Conservation (phyloP, 768 basidiomycete genomes). For the Termitomyces heimii region DNA sequence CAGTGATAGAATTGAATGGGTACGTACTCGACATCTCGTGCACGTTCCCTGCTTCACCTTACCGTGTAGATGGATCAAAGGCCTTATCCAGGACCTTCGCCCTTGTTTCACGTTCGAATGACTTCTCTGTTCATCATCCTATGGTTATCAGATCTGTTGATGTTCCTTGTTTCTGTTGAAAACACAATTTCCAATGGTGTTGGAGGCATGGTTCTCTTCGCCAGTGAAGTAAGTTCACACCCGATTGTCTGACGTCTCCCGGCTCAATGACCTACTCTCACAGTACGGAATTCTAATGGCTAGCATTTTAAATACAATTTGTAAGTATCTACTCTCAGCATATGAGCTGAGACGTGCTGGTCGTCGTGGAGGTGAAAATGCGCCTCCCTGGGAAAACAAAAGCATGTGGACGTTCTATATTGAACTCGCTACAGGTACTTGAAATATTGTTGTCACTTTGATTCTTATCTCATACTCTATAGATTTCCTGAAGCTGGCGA, state of each 20-base stretch:
- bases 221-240: constrained; percentile 67
- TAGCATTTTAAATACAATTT: constrained; percentile 67
- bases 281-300: constrained; percentile 90
- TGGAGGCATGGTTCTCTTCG: constrained; percentile 91
- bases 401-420: constrained; percentile 97
- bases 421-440: constrained; percentile 82
- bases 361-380: constrained; percentile 72
- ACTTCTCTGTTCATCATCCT: constrained; percentile 66
- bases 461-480: constrained; percentile 6
- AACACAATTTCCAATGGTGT: constrained; percentile 75
- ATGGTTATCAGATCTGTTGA: constrained; percentile 65
- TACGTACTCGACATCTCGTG: constrained; percentile 23
- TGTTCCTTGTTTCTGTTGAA: constrained; percentile 79
- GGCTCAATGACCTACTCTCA: background rate
- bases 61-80: constrained; percentile 88
- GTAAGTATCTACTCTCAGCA: constrained; percentile 78
- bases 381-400: constrained; percentile 95
- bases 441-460: background rate
- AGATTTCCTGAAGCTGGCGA: constrained; percentile 93
- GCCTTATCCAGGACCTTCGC: constrained; percentile 78
- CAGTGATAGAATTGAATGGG: constrained; percentile 94
- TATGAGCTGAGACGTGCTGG: constrained; percentile 80
- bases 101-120: constrained; percentile 85
- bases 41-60: constrained; percentile 3
- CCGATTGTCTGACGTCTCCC: background rate